Evolutionary conservation across 345 rosid species (phyloP), one percentile per base, ranked within the genome.

Genomic region (Lepidium didymum): DNA sequence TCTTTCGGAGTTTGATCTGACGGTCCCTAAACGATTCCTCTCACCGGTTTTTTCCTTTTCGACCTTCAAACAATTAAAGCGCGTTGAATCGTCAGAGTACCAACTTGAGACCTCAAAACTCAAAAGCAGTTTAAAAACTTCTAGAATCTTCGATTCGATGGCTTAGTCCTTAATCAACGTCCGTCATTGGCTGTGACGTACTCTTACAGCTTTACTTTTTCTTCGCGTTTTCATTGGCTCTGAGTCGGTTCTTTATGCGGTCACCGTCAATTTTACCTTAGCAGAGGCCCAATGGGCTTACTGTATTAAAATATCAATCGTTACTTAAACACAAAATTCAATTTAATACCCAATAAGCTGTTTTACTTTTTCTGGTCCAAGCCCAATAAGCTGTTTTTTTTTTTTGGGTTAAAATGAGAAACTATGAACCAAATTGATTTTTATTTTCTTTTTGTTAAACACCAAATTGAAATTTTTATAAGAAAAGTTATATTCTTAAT

Each of bases 151-250:
- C 73, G 49, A 4, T 10, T 57, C 13, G 21, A 10, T 51, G 41
- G 15, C 44, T 56, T 67, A 19, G 36, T 37, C 16, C 14, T 5
- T 8, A 56, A 45, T 21, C 31, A 47, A 13, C 11, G 29, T 36
- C 50, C 65, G 65, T 68, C 47, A 68, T 56, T 46, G 56, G 63
- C 64, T 45, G 35, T 54, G 35, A 35, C 23, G 46, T 61, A 7
- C 4, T 12, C 33, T 56, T 15, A 11, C 62, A 56, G 7, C 43
- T 12, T 35, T 18, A 44, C 44, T n/a, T 56, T 44, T 43, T 44
- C 27, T 12, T 44, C 10, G 43, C 8, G 36, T n/a, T 55, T 14
- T 43, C 4, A 66, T 66, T 67, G 63, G 62, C 54, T 44, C 51
- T 37, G 1, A 25, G 34, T 51, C 14, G 14, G 46, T 63, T 45